Evolutionary conservation across 495 filamentous ascomycete species (phyloP), one percentile per base, ranked within the genome.

Genomic region (Trichoderma asperelloides): DNA sequence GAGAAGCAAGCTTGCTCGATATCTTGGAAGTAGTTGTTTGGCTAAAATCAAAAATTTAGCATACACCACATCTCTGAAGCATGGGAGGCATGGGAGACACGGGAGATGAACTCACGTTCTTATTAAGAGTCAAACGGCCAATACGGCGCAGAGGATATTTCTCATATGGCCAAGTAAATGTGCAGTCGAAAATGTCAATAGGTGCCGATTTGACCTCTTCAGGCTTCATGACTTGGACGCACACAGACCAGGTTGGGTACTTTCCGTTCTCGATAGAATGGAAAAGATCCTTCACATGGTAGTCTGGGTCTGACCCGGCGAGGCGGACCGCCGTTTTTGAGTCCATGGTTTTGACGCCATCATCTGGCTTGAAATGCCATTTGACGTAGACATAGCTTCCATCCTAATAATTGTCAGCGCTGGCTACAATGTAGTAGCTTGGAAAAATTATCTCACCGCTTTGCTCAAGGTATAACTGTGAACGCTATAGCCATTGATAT

Each of bases 1-100:
- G 87, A 89, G 77, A 94, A 95, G 4, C 91, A 87, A 3, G 88
- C 85, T 72, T 95, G 91, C 78, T 96, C 92, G 70, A 95, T 87
- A 65, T 93, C 90, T 43, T 84, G 79, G 74, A 89, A 89, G 78
- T 88, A 91, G 77, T 91, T 90, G 41, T 81, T 69, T 7, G 86
- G 78, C 67, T 69, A 37, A 11, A 12, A 13, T 21, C 23, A 30
- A 7, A 18, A 27, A 11, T 2, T 30, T 23, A 60, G 55, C 12
- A 3, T 60, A 3, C 4, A 39, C 11, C 1, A 28, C 12, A 5
- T n/a, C 9, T 51, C 15, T 33, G 23, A 41, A n/a, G 23, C 21
- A 60, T 39, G 11, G 15, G 11, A 41, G 47, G 16, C 49, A 55
- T 25, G 23, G 4, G n/a, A 15, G 43, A 15, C 2, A 13, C 11